These are phyloP conservation scores for Pseudopyricularia javanii DNA, from an alignment of 2,329 filamentous ascomycete species.

Conservation along the genomic window DNA sequence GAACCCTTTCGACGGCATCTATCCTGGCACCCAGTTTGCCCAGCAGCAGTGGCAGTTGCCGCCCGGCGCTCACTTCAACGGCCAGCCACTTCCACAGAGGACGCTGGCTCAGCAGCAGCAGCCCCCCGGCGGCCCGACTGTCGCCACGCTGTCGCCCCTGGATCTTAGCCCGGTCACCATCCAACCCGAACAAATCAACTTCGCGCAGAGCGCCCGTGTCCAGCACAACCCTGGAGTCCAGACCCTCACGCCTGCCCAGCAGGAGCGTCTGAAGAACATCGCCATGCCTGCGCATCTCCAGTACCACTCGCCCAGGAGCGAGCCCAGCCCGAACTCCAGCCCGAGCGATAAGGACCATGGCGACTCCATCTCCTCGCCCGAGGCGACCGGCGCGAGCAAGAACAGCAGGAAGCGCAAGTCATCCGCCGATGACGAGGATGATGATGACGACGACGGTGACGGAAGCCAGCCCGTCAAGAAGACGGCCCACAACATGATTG, in stretches of 20 bases:
- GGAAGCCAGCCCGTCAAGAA: slow-evolving; percentile 60
- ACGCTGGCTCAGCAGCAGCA: slow-evolving; percentile 19
- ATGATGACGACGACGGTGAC: slow-evolving; percentile 47
- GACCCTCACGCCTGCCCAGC: slow-evolving; percentile 42
- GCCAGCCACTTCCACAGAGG: slow-evolving; percentile 15
- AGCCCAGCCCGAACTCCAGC: slow-evolving; percentile 44
- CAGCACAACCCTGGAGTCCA: slow-evolving; percentile 19
- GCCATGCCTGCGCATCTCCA: slow-evolving; percentile 52
- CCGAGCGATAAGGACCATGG: slow-evolving; percentile 32
- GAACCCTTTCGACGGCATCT: slow-evolving; percentile 18
- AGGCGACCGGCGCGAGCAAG: slow-evolving; percentile 31
- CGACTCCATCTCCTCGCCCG: slow-evolving; percentile 47
- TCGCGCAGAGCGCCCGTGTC: slow-evolving; percentile 14
- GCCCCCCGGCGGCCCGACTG: slow-evolving; percentile 4
- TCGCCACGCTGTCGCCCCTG: slow-evolving; percentile 12
- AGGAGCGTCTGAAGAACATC: slow-evolving; percentile 49
- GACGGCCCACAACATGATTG: slow-evolving; percentile 96
- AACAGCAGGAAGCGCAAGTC: slow-evolving; percentile 57
- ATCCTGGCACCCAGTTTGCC: slow-evolving; percentile 14
- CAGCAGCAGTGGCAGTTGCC: slow-evolving; percentile 17
- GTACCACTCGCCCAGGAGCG: slow-evolving; percentile 46
- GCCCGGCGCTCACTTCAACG: slow-evolving; percentile 17
- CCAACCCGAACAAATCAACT: slow-evolving; percentile 17
- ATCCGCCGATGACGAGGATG: slow-evolving; percentile 47
- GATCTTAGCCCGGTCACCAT: slow-evolving; percentile 22